These are phyloP conservation scores for Polysphondylium violaceum DNA, from an alignment of 78 protist species.

Conservation along the genomic window DNA sequence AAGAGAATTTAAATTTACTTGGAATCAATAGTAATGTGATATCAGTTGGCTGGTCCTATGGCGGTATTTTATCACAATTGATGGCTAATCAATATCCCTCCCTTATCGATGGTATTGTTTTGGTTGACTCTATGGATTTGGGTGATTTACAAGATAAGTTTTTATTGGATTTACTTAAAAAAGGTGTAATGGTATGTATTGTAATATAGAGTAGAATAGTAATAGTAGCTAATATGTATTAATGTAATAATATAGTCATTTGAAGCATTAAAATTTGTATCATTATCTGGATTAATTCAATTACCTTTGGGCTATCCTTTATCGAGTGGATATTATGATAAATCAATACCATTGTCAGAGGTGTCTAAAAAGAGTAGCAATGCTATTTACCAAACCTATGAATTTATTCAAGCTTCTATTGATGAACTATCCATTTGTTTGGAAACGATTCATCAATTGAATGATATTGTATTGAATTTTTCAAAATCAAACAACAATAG, in stretches of 20 bases:
- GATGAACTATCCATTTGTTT: constrained; percentile 6
- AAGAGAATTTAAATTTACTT: neutral
- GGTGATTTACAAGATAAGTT: constrained; percentile 7
- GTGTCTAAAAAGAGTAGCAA: neutral
- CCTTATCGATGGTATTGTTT: constrained; percentile 2
- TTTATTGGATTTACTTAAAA: neutral
- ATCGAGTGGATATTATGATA: constrained; percentile 25
- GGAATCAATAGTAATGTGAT: constrained; percentile 5
- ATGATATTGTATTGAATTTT: neutral
- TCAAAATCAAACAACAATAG: neutral
- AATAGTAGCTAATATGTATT: neutral
- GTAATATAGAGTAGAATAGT: neutral
- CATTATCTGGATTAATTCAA: constrained; percentile 11
- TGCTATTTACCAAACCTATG: neutral
- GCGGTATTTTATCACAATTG: constrained; percentile 25
- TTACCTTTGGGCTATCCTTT: constrained; percentile 16
- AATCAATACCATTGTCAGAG: neutral
- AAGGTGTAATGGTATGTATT: constrained; percentile 26
- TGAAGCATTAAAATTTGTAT: constrained; percentile 10
- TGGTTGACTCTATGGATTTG: constrained; percentile 57
- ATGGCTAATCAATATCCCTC: neutral
- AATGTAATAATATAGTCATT: constrained; percentile 16
- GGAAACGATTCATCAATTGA: neutral
- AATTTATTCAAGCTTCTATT: constrained; percentile 2
- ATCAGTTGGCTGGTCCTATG: constrained; percentile 56